These are phyloP conservation scores for Glebionis coronaria DNA, from an alignment of 129 eudicot genomes.

Conservation along the genomic window DNA sequence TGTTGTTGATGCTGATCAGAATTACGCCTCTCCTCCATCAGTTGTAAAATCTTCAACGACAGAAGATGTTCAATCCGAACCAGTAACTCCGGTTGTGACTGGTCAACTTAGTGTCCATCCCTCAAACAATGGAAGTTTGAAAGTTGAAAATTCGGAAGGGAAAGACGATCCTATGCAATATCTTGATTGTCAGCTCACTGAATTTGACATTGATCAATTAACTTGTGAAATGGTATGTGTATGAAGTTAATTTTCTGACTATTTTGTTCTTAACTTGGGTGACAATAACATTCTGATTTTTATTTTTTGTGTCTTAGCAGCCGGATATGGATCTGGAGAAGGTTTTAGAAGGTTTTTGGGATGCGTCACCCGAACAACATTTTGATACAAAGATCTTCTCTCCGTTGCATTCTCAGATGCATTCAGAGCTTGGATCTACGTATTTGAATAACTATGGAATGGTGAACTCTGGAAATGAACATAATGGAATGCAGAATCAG, in stretches of 20 bases:
- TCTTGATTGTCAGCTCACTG: constrained; percentile 32
- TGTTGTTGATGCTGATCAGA: constrained; percentile 49
- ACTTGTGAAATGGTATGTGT: constrained; percentile 28
- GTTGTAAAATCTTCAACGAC: constrained; percentile 40
- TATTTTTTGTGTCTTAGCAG: constrained; percentile 36
- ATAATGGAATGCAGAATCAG: constrained; percentile 33
- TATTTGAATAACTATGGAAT: constrained; percentile 16
- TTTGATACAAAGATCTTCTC: constrained; percentile 55
- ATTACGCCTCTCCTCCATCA: constrained; percentile 46
- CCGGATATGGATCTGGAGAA: constrained; percentile 53
- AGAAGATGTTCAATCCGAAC: constrained; percentile 47
- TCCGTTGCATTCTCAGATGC: constrained; percentile 48
- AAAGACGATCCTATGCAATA: constrained; percentile 27
- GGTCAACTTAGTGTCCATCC: constrained; percentile 33
- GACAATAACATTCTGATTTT: neutral
- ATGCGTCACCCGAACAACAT: constrained; percentile 24
- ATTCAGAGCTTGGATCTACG: constrained; percentile 41
- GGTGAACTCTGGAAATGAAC: constrained; percentile 25
- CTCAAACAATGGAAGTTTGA: constrained; percentile 9
- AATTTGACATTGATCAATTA: constrained; percentile 24
- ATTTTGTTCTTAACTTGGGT: neutral
- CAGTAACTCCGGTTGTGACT: constrained; percentile 38
- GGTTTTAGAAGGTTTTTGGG: constrained; percentile 33
- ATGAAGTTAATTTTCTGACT: constrained; percentile 11
- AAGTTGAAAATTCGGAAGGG: constrained; percentile 26